Percentiles rank a stretch among this genome's conserved stretches.
These are phyloP conservation scores for Pestalotiopsis sp. DNA, from an alignment of 2,329 filamentous ascomycete species.

Conservation along the genomic window DNA sequence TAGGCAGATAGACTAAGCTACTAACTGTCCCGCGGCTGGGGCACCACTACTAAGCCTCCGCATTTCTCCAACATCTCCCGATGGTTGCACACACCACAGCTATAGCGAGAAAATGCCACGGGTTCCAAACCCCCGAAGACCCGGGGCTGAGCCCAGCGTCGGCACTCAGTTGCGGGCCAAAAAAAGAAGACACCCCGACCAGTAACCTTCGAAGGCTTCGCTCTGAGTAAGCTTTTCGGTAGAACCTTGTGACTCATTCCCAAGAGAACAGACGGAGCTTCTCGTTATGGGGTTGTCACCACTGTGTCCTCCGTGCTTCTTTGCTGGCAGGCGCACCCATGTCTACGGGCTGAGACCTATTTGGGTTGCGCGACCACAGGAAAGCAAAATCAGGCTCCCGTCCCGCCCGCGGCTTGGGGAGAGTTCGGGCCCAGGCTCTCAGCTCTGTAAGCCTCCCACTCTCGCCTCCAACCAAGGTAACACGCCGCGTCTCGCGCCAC, in stretches of 20 bases:
- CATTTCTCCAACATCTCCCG: neutral
- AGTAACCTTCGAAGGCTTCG: neutral
- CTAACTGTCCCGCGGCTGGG: neutral
- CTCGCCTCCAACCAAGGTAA: neutral
- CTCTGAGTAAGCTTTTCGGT: neutral
- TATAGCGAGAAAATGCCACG: neutral
- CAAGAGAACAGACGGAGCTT: neutral
- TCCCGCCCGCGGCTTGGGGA: neutral
- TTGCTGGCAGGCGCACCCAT: neutral
- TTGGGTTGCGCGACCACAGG: neutral
- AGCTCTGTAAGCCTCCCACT: neutral
- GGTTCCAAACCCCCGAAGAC: neutral
- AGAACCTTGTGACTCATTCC: neutral
- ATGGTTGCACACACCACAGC: neutral
- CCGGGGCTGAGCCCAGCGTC: neutral
- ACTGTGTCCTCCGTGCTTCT: neutral
- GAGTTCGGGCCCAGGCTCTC: neutral
- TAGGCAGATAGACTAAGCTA: neutral
- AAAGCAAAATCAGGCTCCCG: neutral
- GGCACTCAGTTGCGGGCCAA: neutral
- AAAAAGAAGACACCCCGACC: neutral
- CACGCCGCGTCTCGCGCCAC: neutral
- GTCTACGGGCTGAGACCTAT: neutral
- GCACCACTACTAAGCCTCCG: neutral
- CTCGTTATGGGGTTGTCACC: neutral